Evolutionary conservation across 352 stramenopile genomes (phyloP), one percentile per base, ranked within the genome.

Genomic region (Phytophthora syringae): DNA sequence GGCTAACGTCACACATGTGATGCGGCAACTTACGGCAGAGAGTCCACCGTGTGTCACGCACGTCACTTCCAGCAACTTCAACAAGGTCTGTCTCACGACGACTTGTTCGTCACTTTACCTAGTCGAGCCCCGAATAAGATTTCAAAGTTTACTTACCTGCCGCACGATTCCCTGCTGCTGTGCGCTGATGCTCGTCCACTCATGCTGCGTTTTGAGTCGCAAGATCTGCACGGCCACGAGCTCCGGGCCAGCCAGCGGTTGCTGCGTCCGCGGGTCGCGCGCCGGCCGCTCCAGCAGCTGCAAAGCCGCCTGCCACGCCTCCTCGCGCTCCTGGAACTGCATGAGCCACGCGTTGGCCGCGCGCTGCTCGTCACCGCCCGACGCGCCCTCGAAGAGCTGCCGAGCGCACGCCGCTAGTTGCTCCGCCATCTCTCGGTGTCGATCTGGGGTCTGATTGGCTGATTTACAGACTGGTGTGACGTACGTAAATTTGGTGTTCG

Each of bases 291-390:
- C 56, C 25, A 93, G 69, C 54, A 92, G 68, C 36, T 85, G 69
- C 28, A 93, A 61, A 24, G 81, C 74, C 5, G 79, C 76, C 16
- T 72, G 58, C 82, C 85, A 92, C 37, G 81, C 82, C 32, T 90
- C 76, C 13, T 80, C 67, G 3, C 68, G 68, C n/a, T 10, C 39
- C 72, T 93, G 83, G 52, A 91, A 86, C 37, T 68, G 52, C 60
- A 93, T 79, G 30, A 93, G 79, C 85, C 85, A 93, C 21, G 72
- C 49, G 50, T 91, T 91, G n/a, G 85, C 85, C 22, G 66, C 67
- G 28, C 63, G 68, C 56, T 92, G 83, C 51, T 74, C 81, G 7
- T 18, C 49, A 45, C 85, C 87, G 40, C 83, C 85, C 0, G 83
- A 68, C 16, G 53, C 66, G 24, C 82, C 84, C 52, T 91, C 81